These are phyloP conservation scores for Heterobasidion annosum DNA, from an alignment of 1,284 basidiomycete genomes.

Conservation along the genomic window DNA sequence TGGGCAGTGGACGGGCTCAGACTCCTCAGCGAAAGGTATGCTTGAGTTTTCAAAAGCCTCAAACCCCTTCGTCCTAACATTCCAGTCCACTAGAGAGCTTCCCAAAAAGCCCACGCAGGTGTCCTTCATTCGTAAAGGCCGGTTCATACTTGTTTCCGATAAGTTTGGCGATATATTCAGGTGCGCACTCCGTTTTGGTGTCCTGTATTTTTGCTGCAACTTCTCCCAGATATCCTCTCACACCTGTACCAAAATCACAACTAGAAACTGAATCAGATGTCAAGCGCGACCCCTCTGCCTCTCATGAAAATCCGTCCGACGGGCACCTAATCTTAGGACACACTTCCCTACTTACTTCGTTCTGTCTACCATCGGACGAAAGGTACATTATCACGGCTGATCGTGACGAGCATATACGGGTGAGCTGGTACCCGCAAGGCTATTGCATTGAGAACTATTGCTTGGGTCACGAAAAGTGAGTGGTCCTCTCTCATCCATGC, in stretches of 20 bases:
- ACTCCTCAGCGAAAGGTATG: conserved; percentile 56
- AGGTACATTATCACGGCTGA: conserved; percentile 80
- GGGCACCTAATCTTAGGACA: conserved; percentile 80
- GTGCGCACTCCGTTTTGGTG: conserved; percentile 23
- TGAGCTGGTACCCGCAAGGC: conserved; percentile 84
- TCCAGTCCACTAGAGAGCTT: conserved; percentile 41
- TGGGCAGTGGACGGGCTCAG: conserved; percentile 55
- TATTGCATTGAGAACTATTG: conserved; percentile 81
- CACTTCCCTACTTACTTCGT: conserved; percentile 72
- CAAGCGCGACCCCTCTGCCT: conserved; percentile 34
- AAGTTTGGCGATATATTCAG: conserved; percentile 85
- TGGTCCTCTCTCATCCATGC: conserved; percentile 9
- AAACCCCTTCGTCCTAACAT: not conserved
- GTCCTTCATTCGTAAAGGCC: conserved; percentile 43
- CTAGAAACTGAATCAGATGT: conserved; percentile 4
- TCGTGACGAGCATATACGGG: conserved; percentile 86
- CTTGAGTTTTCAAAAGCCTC: not conserved
- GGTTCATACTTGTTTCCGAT: conserved; percentile 66
- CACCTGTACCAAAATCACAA: conserved; percentile 9
- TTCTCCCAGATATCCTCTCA: conserved; percentile 38
- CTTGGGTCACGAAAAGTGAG: conserved; percentile 75
- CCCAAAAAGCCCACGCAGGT: conserved; percentile 70
- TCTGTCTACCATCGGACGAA: conserved; percentile 60
- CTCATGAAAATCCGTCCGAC: conserved; percentile 66
- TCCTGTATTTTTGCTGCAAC: not conserved